phyloP scores from a whole-genome alignment of 208 protist species.

The Acanthamoeba castellanii region DNA sequence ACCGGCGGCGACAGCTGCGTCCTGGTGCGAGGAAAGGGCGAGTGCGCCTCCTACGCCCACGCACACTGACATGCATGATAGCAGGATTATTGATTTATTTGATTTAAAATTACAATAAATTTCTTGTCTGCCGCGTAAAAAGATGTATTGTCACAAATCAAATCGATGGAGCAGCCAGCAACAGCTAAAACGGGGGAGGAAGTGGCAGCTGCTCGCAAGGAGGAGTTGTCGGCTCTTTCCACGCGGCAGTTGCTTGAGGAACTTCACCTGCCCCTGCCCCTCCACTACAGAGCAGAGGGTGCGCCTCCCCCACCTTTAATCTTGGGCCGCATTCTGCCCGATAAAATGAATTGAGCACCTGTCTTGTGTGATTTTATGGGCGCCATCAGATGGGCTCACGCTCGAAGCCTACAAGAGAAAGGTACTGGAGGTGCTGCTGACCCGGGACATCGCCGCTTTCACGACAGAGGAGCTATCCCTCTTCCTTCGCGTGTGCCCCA shows the following conservation, averaged over 20 bases:
- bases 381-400: not conserved
- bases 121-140: too few relatives aligned
- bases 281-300: not conserved
- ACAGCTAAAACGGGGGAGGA: not conserved
- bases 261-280: not conserved
- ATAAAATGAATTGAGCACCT: too few relatives aligned
- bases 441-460: conserved; percentile 22
- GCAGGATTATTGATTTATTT: too few relatives aligned
- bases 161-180: not conserved
- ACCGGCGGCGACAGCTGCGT: conserved; percentile 61
- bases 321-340: too few relatives aligned
- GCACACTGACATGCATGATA: not conserved
- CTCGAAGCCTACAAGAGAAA: conserved; percentile 1
- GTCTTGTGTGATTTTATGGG: too few relatives aligned
- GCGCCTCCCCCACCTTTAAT: too few relatives aligned
- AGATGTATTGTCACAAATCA: too few relatives aligned
- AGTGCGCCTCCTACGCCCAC: conserved; percentile 70
- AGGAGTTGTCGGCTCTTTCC: not conserved
- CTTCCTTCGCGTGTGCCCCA: conserved; percentile 40
- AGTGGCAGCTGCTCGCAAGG: not conserved
- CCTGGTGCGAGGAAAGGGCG: not conserved
- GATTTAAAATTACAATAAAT: too few relatives aligned
- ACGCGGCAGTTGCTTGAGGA: not conserved
- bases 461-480: conserved; percentile 34
- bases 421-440: conserved; percentile 17